A percentile compares a stretch with the other conserved stretches of the same genome.
These are phyloP conservation scores for Lachnellula subtilissima DNA, from an alignment of 2,329 filamentous ascomycete genomes.

Conservation along the genomic window DNA sequence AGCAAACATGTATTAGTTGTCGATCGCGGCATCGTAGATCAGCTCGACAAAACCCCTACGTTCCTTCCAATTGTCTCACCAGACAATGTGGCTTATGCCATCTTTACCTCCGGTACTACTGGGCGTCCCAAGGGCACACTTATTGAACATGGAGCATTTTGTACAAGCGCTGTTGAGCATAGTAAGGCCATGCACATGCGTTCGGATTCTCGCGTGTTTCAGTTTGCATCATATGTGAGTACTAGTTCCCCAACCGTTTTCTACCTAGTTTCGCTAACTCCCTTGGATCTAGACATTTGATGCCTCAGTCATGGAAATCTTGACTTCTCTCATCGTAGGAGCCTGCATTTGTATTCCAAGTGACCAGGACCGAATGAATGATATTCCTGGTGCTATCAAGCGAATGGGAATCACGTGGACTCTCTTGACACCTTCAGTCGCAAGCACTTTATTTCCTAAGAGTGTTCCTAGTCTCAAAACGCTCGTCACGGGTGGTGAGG, in stretches of 20 bases:
- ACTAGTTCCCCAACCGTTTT: neutral
- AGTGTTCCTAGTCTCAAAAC: slow-evolving; percentile 16
- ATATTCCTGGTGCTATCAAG: slow-evolving; percentile 29
- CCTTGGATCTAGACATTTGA: slow-evolving; percentile 6
- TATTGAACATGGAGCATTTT: slow-evolving; percentile 21
- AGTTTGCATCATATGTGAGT: slow-evolving; percentile 2
- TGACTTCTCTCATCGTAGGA: slow-evolving; percentile 25
- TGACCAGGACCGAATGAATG: slow-evolving; percentile 34
- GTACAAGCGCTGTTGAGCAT: slow-evolving; percentile 10
- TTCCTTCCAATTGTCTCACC: slow-evolving; percentile 1
- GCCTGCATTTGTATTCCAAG: slow-evolving; percentile 37
- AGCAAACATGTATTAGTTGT: slow-evolving; percentile 1
- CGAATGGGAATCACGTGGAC: slow-evolving; percentile 18
- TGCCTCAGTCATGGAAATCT: slow-evolving; percentile 5
- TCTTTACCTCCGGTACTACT: slow-evolving; percentile 37
- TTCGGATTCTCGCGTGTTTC: neutral
- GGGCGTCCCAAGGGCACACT: slow-evolving; percentile 40
- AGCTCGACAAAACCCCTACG: neutral
- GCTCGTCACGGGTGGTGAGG: slow-evolving; percentile 23
- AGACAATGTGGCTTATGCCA: slow-evolving; percentile 30
- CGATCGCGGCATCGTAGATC: neutral
- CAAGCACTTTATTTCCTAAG: slow-evolving; percentile 16
- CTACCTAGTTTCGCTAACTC: neutral
- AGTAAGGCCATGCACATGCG: neutral
- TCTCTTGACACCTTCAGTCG: slow-evolving; percentile 24